Evolutionary conservation across 164 flowering plant species (phyloP).

Genomic region (Nymphaea thermarum): DNA sequence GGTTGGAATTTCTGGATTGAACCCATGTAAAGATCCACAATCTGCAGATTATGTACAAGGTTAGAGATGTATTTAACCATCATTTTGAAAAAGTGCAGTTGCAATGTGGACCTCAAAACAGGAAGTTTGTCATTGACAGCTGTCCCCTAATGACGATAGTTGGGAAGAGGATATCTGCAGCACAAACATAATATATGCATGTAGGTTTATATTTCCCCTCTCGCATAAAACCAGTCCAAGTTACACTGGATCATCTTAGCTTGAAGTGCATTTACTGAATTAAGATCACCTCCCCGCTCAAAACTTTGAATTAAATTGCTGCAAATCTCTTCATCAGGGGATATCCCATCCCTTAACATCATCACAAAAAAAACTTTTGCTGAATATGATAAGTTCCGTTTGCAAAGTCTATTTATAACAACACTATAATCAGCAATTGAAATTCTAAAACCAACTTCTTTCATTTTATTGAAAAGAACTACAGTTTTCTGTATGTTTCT

Average conservation of each 20-base stretch:
- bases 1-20: too few relatives aligned
- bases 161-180: too few relatives aligned
- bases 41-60: too few relatives aligned
- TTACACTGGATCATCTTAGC: conserved; percentile 41
- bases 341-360: conserved; percentile 40
- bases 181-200: too few relatives aligned
- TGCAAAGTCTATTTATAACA: conserved; percentile 68
- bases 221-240: conserved; percentile 1
- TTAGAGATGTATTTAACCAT: too few relatives aligned
- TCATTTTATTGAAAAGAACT: conserved; percentile 38
- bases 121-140: too few relatives aligned
- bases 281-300: conserved; percentile 14
- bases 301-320: conserved; percentile 27
- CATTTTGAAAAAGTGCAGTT: too few relatives aligned
- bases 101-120: too few relatives aligned
- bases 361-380: conserved; percentile 34
- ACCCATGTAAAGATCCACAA: too few relatives aligned
- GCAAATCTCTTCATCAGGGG: conserved; percentile 42
- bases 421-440: conserved; percentile 60
- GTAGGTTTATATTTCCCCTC: too few relatives aligned
- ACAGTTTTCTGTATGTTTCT: conserved; percentile 37
- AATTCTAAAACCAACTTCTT: conserved; percentile 37
- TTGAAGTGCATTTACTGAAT: conserved; percentile 20
- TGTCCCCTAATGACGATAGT: too few relatives aligned
- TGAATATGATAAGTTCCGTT: conserved; percentile 28